Evolutionary conservation across 495 filamentous ascomycete genomes (phyloP), one percentile per base, ranked within the genome.

Genomic region (Aspergillus incahuasiensis): DNA sequence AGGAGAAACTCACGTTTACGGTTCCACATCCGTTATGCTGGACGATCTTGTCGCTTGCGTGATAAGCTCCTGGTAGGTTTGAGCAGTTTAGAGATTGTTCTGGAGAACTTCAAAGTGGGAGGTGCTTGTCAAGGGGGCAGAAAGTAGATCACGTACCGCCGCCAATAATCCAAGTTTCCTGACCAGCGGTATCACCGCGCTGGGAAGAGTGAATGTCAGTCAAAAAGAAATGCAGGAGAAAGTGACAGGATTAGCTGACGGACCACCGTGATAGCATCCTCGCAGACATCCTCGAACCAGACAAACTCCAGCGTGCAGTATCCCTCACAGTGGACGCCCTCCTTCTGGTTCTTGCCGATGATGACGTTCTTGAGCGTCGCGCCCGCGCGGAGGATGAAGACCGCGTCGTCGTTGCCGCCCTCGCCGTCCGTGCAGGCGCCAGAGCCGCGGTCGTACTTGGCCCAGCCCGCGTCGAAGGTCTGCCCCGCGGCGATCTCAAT

Each of bases 1-100:
- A 44, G 7, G 18, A 20, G 22, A 11, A 19, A 25, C 76, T 77
- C 59, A 86, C 77, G 28, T 73, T 71, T 25, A 84, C 73, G 4
- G 81, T 82, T 20, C 82, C 83, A 30, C 69, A 68, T 18, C 80
- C 82, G 66, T 86, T 85, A 69, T 83, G 78, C 68, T 86, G 83
- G 52, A 86, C 67, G 43, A 86, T 72, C 63, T 86, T 86, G 66
- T 86, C 82, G 3, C 65, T 62, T 6, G 83, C 82, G 41, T 68
- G 67, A 11, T 74, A 70, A 2, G 82, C 82, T 2, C 32, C 32
- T 35, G 8, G n/a, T n/a, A n/a, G n/a, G n/a, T 28, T 8, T 8
- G 25, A 28, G 25, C 25, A 28, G 25, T 3, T 28, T 28, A 28
- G 25, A 8, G 8, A 8, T 8, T 3, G 25, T 28, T 28, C 8